Evolutionary conservation across 2,329 filamentous ascomycete species (phyloP), one percentile per base, ranked within the genome.

Genomic region (Claviceps sp.): DNA sequence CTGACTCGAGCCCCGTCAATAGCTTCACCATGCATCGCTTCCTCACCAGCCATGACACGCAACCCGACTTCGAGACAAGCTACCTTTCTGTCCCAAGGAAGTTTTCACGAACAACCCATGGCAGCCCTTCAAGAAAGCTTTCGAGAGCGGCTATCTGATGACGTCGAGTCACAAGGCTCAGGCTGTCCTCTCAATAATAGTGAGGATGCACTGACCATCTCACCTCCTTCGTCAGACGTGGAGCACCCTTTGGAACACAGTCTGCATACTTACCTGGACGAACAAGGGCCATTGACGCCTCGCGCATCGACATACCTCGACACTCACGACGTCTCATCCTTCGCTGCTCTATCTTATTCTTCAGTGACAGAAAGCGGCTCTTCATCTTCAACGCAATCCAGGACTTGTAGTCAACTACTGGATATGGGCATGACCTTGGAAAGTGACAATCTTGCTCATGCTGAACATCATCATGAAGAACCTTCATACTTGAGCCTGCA

Each of bases 1-100:
- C 65, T 84, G 41, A 75, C 76, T 11, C 74, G 73, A 43, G 78
- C 78, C 4, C 76, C 80, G 1, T 77, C 79, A 1, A 68, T 79
- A 57, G 57, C 64, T 19, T 69, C 68, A 30, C 65, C 70, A 4
- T 71, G 70, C 4, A 58, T 67, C 13, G 56, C 65, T 19, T 74
- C 75, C 5, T 84, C 81, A 1, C 81, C 83, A 2, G 66, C 70
- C 5, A 70, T 73, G 53, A 68, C 65, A 10, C 58, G 64, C 24
- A 68, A 64, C 47, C 62, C 65, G 1, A 65, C 67, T 17, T 68
- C 66, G 1, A 60, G 64, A 14, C 59, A 69, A 53, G 51, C 62
- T 16, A 63, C 62, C 0, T 55, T 57, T 10, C 50, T 67, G 11
- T 65, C 64, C 4, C 55, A 60, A 2, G 59, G 57, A 7, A 65